These are phyloP conservation scores for Aureobasidium lini DNA, from an alignment of 2,329 filamentous ascomycete genomes.

Conservation along the genomic window DNA sequence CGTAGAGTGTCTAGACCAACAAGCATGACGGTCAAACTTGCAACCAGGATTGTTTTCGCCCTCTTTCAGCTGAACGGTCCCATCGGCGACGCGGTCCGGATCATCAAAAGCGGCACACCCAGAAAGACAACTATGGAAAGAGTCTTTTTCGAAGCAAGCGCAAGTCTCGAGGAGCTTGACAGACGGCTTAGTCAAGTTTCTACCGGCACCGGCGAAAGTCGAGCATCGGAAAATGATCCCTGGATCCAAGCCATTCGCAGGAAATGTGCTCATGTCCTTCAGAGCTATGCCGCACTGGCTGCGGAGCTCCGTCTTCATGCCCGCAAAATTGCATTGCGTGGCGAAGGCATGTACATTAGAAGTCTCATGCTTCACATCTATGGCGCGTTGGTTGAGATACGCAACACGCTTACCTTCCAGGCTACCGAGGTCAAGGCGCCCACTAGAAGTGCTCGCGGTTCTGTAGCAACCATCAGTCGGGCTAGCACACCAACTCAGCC, in stretches of 20 bases:
- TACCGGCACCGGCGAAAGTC: constrained; percentile 42
- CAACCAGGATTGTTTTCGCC: constrained; percentile 14
- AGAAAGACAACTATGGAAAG: constrained; percentile 14
- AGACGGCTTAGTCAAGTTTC: constrained; percentile 46
- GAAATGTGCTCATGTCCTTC: constrained; percentile 44
- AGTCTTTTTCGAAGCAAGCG: constrained; percentile 42
- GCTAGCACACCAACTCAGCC: constrained; percentile 42
- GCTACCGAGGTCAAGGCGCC: constrained; percentile 33
- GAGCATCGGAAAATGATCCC: constrained; percentile 10
- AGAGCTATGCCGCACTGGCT: constrained; percentile 42
- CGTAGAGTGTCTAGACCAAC: constrained; percentile 17
- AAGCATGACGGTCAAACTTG: constrained; percentile 15
- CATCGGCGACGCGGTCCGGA: constrained; percentile 16
- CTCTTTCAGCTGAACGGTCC: constrained; percentile 16
- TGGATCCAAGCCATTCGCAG: constrained; percentile 20
- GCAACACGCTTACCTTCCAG: constrained; percentile 50
- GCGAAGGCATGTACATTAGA: constrained; percentile 50
- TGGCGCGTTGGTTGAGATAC: constrained; percentile 50
- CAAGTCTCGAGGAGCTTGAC: constrained; percentile 50
- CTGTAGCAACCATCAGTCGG: constrained; percentile 25
- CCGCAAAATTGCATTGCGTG: constrained; percentile 46
- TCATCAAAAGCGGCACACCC: constrained; percentile 15
- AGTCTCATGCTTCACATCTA: constrained; percentile 53
- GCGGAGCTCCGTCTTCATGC: constrained; percentile 42
- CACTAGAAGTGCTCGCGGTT: constrained; percentile 22